Base-by-base conservation (phyloP, 2,329 filamentous ascomycete genomes). In the Colletotrichum lupini region DNA sequence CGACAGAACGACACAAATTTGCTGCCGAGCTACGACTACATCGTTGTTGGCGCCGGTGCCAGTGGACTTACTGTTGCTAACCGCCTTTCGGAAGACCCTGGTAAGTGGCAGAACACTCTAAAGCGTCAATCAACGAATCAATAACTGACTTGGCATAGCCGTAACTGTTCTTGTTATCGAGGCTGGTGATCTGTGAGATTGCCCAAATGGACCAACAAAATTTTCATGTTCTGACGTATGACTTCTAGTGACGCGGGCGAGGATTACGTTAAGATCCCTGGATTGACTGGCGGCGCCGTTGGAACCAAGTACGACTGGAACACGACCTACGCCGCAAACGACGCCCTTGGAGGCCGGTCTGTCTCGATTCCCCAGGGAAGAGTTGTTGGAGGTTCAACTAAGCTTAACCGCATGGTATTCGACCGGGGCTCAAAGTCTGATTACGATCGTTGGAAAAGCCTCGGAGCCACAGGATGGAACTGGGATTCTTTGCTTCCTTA, bases 401-500 rank as follows among this genome's bases (percentile, higher is more conserved):
- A 78, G 4, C 75, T 82, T 26, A 82, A 82, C 46, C 76, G 77
- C 14, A 81, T 82, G 80, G 77, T 74, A 26, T 80, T 78, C 28
- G 77, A 79, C n/a, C 76, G 79, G 1, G 79, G 78, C 1, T 78
- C 79, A 1, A 72, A 74, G 0, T 71, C 74, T 2, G 79, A 80
- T 49, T 81, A 81, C 53, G 77, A 84, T 56, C 77, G 79, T 3
- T 85, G 83, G 83, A 81, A 81, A 52, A 77, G 75, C 0, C 72
- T 84, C 1, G 83, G 82, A 0, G 84, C 84, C 32, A 72, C 77
- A 0, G 78, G 81, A 0, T 85, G 83, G 83, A 80, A 80, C 3
- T 85, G 82, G 80, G 76, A 81, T n/a, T 76, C 68, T 3, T 76
- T 83, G 16, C 63, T 81, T 2, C 75, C 79, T 6, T 81, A 81